Conservation (phyloP, 148 eudicot species). For the Simmondsia chinensis region DNA sequence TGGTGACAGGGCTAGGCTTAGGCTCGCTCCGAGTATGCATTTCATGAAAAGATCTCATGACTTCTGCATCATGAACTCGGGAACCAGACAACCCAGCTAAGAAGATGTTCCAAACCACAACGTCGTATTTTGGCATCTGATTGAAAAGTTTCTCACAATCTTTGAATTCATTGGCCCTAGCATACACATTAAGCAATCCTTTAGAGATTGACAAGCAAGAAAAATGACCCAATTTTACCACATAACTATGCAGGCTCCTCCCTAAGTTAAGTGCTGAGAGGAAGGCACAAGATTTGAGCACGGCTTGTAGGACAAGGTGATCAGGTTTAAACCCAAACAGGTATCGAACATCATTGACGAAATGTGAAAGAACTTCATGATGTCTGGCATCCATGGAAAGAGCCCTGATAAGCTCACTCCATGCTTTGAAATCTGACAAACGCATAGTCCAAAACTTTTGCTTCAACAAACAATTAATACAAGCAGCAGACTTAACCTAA, state of each 20-base stretch:
- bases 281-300: constrained; percentile 48
- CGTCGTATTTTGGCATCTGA: constrained; percentile 19
- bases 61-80: constrained; percentile 33
- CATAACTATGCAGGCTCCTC: constrained; percentile 41
- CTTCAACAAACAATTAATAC: no score
- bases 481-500: no score
- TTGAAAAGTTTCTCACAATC: constrained; percentile 45
- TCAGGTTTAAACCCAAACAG: constrained; percentile 34
- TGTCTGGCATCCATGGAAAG: constrained; percentile 17
- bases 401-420: constrained; percentile 22
- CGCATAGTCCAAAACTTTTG: no score
- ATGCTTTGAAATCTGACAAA: constrained; percentile 17
- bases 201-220: constrained; percentile 46
- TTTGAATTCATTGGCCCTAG: constrained; percentile 36
- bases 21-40: constrained; percentile 26
- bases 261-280: constrained; percentile 32
- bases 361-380: constrained; percentile 19
- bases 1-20: constrained; percentile 39
- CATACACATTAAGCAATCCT: constrained; percentile 73
- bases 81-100: constrained; percentile 58
- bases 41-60: constrained; percentile 30
- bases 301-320: constrained; percentile 29
- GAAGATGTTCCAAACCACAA: constrained; percentile 61
- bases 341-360: constrained; percentile 10
- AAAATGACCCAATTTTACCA: constrained; percentile 47